Evolutionary conservation across 176 grass and related monocot genomes (phyloP), one percentile per base, ranked within the genome.

Genomic region (Elymus sibiricus): DNA sequence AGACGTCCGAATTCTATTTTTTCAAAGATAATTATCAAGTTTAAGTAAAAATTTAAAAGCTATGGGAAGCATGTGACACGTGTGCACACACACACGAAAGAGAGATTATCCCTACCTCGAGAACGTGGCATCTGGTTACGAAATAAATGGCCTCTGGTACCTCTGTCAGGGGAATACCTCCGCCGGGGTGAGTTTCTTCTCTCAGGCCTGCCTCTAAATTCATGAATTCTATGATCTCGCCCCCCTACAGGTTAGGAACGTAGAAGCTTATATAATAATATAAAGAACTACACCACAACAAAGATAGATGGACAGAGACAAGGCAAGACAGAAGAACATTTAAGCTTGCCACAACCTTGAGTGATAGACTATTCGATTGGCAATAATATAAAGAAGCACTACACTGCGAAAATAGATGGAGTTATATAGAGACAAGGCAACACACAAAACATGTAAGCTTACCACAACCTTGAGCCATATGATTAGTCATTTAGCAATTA

Each of bases 151-250:
- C 76, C 90, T 77, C 92, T 92, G 83, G 44, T 51, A 85, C 87
- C 90, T 90, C 92, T 94, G 79, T 79, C 86, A 76, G 94, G 85
- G 62, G 94, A 94, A 74, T 79, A 81, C 88, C 90, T 90, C 67
- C 89, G 77, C 87, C 59, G 82, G 22, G 94, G 90, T 81, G 94
- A 94, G 83, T 78, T 72, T 86, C 89, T 97, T 90, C 94, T 94
- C 66, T 92, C 90, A 89, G 87, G 86, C 76, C 82, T 94, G 71
- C 78, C 88, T 80, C 94, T 94, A 61, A 97, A 82, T 42, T 97
- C 92, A 61, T 78, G 65, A 86, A 68, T 83, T 88, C 90, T 91
- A 86, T 87, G 49, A 35, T 97, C 94, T 19, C 83, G 86, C 53
- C 92, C 78, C 70, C 94, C 94, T 97, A 55, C 28, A 88, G 19